phyloP scores from a whole-genome alignment of 2,329 filamentous ascomycete genomes.

The Fusarium avenaceum region DNA sequence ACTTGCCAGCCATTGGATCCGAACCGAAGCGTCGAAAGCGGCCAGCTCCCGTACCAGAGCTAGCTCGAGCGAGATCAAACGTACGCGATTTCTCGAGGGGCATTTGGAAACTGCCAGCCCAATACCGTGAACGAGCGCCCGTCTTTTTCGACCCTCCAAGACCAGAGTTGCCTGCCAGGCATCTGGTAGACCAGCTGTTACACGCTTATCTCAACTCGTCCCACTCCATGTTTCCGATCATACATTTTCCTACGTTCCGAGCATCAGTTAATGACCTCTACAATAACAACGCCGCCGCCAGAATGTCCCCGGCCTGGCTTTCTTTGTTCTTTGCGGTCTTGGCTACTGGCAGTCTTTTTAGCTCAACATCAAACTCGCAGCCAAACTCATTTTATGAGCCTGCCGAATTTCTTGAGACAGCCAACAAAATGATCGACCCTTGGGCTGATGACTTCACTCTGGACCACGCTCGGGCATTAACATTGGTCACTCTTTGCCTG shows the following conservation, averaged over 20 bases:
- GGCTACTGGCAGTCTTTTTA: constrained; percentile 84
- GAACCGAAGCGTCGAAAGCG: constrained; percentile 74
- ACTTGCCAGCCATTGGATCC: constrained; percentile 74
- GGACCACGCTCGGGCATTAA: constrained; percentile 78
- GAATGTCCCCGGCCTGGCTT: constrained; percentile 76
- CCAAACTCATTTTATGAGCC: constrained; percentile 67
- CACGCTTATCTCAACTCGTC: constrained; percentile 80
- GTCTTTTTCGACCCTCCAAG: constrained; percentile 65
- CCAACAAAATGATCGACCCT: constrained; percentile 78
- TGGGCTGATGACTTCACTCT: constrained; percentile 85
- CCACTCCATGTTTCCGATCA: constrained; percentile 84
- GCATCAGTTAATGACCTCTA: constrained; percentile 83
- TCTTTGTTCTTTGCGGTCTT: constrained; percentile 87
- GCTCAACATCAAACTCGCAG: constrained; percentile 65
- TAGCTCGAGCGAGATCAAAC: constrained; percentile 78
- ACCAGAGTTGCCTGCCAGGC: constrained; percentile 78
- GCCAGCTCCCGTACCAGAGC: constrained; percentile 73
- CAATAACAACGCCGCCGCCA: constrained; percentile 64
- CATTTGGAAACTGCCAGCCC: constrained; percentile 82
- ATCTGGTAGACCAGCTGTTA: constrained; percentile 78
- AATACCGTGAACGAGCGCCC: constrained; percentile 69
- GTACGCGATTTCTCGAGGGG: constrained; percentile 81
- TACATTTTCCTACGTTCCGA: constrained; percentile 90
- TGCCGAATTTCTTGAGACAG: constrained; percentile 77
- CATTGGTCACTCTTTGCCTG: constrained; percentile 83